phyloP scores from a whole-genome alignment of 2,329 filamentous ascomycete species.

The Incumbomyces delicatus region DNA sequence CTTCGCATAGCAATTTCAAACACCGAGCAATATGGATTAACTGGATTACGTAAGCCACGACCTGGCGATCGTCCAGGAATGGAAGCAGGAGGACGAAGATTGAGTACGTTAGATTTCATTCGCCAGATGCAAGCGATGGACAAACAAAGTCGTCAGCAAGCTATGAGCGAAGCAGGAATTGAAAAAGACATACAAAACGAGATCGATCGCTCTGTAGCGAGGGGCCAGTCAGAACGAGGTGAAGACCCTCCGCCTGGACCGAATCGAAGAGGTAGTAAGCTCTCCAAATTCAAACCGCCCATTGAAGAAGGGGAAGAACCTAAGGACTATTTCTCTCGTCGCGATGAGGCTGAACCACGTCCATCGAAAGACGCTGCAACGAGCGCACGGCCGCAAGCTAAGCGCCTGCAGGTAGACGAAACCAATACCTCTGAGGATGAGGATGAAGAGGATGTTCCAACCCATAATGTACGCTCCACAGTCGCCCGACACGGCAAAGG shows the following conservation, averaged over 20 bases:
- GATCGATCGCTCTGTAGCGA: background rate
- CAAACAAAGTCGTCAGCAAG: background rate
- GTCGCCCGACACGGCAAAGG: constrained; percentile 28
- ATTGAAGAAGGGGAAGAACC: constrained; percentile 32
- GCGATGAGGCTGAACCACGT: constrained; percentile 2
- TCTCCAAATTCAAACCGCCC: constrained; percentile 35
- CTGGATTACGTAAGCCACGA: constrained; percentile 32
- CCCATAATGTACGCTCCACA: constrained; percentile 29
- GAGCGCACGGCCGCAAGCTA: background rate
- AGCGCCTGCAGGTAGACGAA: background rate
- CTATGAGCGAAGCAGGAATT: constrained; percentile 5
- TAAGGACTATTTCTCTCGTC: constrained; percentile 5
- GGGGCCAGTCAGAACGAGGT: background rate
- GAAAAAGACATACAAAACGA: background rate
- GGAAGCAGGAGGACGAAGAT: constrained; percentile 38
- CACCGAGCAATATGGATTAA: constrained; percentile 26
- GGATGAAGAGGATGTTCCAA: constrained; percentile 17
- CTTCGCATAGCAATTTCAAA: constrained; percentile 54
- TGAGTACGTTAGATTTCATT: constrained; percentile 58
- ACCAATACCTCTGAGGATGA: constrained; percentile 1
- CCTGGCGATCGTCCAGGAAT: constrained; percentile 13
- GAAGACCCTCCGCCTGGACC: background rate
- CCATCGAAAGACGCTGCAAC: background rate
- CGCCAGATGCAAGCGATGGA: constrained; percentile 51
- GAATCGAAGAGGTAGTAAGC: background rate